These are phyloP conservation scores for Evernia prunastri DNA, from an alignment of 495 filamentous ascomycete species.

Conservation along the genomic window DNA sequence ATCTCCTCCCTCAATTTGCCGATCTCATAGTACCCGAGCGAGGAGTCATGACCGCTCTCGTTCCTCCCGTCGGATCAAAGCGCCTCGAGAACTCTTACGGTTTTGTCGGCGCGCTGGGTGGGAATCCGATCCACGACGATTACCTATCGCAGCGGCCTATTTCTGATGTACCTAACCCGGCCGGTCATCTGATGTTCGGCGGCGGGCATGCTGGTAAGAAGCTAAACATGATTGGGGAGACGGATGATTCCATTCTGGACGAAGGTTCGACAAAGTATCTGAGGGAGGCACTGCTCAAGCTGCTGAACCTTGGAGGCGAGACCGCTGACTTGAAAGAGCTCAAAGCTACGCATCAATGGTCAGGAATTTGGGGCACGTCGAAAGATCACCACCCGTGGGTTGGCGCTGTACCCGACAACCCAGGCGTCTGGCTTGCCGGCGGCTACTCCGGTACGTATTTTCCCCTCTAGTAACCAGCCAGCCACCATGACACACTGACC, in stretches of 20 bases:
- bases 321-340: conserved; percentile 37
- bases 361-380: conserved; percentile 75
- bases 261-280: conserved; percentile 44
- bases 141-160: conserved; percentile 67
- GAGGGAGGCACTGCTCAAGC: conserved; percentile 40
- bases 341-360: conserved; percentile 62
- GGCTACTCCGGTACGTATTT: conserved; percentile 47
- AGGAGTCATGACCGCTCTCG: conserved; percentile 64
- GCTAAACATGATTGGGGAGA: conserved; percentile 47
- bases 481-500: too few species aligned
- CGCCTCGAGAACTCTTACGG: conserved; percentile 51
- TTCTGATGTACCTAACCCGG: conserved; percentile 36
- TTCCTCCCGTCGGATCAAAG: conserved; percentile 42
- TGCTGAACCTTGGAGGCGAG: conserved; percentile 32
- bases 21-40: conserved; percentile 71
- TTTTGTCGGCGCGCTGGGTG: conserved; percentile 44
- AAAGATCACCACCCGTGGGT: conserved; percentile 66
- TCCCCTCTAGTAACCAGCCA: too few species aligned
- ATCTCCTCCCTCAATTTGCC: conserved; percentile 60
- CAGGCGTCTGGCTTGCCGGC: conserved; percentile 51
- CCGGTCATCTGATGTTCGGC: conserved; percentile 59
- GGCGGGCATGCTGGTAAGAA: conserved; percentile 48
- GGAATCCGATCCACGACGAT: conserved; percentile 49
- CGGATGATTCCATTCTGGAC: conserved; percentile 52
- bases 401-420: conserved; percentile 45